Evolutionary conservation across 106 monocot genomes (phyloP).

Genomic region (Dioscorea zingiberensis): DNA sequence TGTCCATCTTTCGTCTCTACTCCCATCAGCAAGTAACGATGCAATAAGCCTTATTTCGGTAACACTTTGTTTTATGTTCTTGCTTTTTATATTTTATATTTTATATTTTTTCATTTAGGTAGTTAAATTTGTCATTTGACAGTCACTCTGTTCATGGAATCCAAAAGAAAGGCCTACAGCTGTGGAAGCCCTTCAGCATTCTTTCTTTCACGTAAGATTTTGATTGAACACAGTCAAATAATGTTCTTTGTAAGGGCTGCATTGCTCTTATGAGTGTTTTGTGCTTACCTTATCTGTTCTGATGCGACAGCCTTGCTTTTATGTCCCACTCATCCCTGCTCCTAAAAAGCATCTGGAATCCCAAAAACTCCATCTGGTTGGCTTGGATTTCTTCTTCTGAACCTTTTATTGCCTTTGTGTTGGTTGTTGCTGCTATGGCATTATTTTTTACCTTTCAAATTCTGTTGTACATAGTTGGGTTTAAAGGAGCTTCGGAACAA

Average conservation of each 20-base stretch:
- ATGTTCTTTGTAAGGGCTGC: neutral
- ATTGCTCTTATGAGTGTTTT: neutral
- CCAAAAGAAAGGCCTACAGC: slow-evolving; percentile 58
- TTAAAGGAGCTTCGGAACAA: slow-evolving; percentile 35
- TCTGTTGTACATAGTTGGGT: slow-evolving; percentile 25
- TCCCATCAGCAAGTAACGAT: slow-evolving; percentile 52
- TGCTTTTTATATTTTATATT: too few species aligned
- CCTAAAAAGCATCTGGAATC: slow-evolving; percentile 12
- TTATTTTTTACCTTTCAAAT: neutral
- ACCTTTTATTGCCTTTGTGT: neutral
- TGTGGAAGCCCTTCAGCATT: slow-evolving; percentile 50
- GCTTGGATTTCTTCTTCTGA: neutral
- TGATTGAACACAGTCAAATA: neutral
- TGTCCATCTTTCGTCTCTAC: slow-evolving; percentile 18
- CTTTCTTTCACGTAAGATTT: slow-evolving; percentile 54
- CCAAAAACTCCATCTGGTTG: slow-evolving; percentile 48
- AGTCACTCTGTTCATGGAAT: slow-evolving; percentile 65
- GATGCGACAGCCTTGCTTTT: slow-evolving; percentile 45
- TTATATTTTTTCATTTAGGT: too few species aligned
- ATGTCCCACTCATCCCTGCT: slow-evolving; percentile 61
- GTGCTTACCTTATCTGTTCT: neutral
- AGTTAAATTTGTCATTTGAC: too few species aligned
- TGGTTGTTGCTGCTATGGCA: neutral
- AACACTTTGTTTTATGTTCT: neutral
- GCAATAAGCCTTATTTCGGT: slow-evolving; percentile 49